A percentile compares a stretch with the other conserved stretches of the same genome.
Conservation (phyloP, 768 basidiomycete species). For the Termitomyces sp. region DNA sequence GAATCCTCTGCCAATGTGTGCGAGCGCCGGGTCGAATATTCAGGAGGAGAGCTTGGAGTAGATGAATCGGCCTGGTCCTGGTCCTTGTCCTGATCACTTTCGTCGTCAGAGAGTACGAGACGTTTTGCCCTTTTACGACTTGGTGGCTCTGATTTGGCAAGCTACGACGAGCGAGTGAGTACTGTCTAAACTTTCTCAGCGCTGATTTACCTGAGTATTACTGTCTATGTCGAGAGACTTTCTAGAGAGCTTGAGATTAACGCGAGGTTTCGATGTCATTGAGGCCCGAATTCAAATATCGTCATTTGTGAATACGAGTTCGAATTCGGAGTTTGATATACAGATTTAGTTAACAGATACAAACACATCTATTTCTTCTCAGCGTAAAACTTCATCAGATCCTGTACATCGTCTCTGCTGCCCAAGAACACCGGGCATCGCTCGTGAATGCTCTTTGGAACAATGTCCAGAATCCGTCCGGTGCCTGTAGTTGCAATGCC, state of each 20-base stretch:
- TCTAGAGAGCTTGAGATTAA: constrained; percentile 15
- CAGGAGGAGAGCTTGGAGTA: constrained; percentile 4
- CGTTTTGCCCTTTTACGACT: constrained; percentile 18
- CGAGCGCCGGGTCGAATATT: constrained; percentile 1
- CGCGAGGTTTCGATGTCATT: constrained; percentile 17
- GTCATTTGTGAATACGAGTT: not conserved
- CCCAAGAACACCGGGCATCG: constrained; percentile 93
- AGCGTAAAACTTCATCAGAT: constrained; percentile 83
- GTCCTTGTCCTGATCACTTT: constrained; percentile 20
- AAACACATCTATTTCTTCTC: constrained; percentile 16
- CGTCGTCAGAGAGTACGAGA: constrained; percentile 19
- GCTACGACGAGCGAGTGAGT: constrained; percentile 2
- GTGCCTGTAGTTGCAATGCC: constrained; percentile 95
- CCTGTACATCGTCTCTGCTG: constrained; percentile 87
- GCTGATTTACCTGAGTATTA: constrained; percentile 16
- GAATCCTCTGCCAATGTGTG: constrained; percentile 9
- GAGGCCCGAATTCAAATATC: not conserved
- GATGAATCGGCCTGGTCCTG: not conserved
- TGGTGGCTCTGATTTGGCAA: constrained; percentile 10
- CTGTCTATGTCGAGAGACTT: not conserved
- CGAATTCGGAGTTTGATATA: not conserved
- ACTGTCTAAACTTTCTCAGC: not conserved
- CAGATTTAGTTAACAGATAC: constrained; percentile 12
- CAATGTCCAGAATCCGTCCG: constrained; percentile 88
- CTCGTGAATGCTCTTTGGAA: constrained; percentile 83